A percentile compares a stretch with the other conserved stretches of the same genome.
Conservation (phyloP, 805 yeast species). For the Saccharomycopsis sp. region DNA sequence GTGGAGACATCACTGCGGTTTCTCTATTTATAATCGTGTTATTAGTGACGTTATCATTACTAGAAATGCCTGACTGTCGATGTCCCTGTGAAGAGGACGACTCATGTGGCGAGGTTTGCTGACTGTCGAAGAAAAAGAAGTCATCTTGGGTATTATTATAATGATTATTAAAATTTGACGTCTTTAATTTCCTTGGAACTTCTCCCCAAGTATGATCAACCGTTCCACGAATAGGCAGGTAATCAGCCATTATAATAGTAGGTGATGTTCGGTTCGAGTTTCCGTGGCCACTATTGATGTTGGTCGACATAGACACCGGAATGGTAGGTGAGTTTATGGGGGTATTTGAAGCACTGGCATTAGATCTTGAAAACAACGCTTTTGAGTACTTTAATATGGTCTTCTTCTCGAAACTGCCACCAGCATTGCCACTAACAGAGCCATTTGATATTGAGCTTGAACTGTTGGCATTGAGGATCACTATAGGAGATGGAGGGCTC, state of each 20-base stretch:
- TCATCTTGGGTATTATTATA: background rate
- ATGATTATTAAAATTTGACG: background rate
- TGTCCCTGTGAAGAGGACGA: background rate
- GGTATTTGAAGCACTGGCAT: background rate
- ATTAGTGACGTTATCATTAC: background rate
- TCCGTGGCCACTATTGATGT: slow-evolving; percentile 8
- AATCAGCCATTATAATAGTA: background rate
- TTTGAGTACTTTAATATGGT: slow-evolving; percentile 18
- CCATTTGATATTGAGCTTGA: background rate
- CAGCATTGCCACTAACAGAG: background rate
- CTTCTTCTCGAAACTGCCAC: slow-evolving; percentile 2
- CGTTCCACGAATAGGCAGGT: background rate
- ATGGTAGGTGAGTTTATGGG: background rate
- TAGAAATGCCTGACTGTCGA: background rate
- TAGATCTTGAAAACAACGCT: slow-evolving; percentile 12
- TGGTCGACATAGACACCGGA: background rate
- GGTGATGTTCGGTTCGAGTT: background rate
- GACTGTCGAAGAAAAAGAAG: background rate
- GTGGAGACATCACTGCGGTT: background rate
- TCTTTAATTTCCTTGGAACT: background rate
- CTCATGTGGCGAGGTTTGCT: background rate
- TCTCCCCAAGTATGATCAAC: slow-evolving; percentile 1
- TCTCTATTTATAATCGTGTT: background rate
- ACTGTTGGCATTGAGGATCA: slow-evolving; percentile 5
- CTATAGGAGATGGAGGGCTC: slow-evolving; percentile 13